A percentile compares a stretch with the other conserved stretches of the same genome.
Evolutionary conservation across 1,139 yeast species (phyloP).

Genomic region (Scheffersomyces cryptocercus): DNA sequence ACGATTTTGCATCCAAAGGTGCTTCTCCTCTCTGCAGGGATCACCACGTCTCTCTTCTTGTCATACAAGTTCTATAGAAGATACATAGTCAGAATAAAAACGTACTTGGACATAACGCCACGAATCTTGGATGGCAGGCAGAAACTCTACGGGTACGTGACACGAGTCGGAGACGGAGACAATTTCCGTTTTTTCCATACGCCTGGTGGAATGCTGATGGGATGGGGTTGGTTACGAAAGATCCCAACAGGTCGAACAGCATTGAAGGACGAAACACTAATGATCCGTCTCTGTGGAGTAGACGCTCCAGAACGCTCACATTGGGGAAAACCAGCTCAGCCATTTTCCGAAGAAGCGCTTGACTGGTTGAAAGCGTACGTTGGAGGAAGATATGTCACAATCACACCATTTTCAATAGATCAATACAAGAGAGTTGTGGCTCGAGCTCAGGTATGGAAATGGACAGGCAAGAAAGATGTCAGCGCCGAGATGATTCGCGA

Average conservation of each 20-base stretch:
- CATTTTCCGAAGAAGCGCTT: slow-evolving; percentile 81
- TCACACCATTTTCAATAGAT: slow-evolving; percentile 79
- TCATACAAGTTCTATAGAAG: slow-evolving; percentile 35
- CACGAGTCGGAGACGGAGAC: slow-evolving; percentile 96
- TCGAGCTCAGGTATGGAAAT: slow-evolving; percentile 71
- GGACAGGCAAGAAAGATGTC: slow-evolving; percentile 75
- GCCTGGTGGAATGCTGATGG: slow-evolving; percentile 85
- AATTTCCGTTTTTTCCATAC: slow-evolving; percentile 89
- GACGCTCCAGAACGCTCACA: slow-evolving; percentile 98
- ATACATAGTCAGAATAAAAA: slow-evolving; percentile 34
- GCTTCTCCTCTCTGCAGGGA: slow-evolving; percentile 38
- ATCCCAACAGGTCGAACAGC: slow-evolving; percentile 44
- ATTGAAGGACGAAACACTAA: slow-evolving; percentile 58
- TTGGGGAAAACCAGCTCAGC: slow-evolving; percentile 94
- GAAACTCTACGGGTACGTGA: slow-evolving; percentile 72
- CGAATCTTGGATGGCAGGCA: slow-evolving; percentile 33
- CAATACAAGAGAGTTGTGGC: slow-evolving; percentile 91
- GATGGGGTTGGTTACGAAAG: slow-evolving; percentile 90
- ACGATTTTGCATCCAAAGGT: slow-evolving; percentile 43
- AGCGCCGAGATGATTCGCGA: slow-evolving; percentile 81
- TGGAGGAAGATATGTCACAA: slow-evolving; percentile 64
- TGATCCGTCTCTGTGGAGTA: slow-evolving; percentile 85
- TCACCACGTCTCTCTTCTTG: slow-evolving; percentile 32
- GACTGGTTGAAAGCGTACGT: slow-evolving; percentile 69
- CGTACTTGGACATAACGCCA: slow-evolving; percentile 42